Evolutionary conservation across 2,329 filamentous ascomycete species (phyloP).

Genomic region (Pseudocercospora musae): DNA sequence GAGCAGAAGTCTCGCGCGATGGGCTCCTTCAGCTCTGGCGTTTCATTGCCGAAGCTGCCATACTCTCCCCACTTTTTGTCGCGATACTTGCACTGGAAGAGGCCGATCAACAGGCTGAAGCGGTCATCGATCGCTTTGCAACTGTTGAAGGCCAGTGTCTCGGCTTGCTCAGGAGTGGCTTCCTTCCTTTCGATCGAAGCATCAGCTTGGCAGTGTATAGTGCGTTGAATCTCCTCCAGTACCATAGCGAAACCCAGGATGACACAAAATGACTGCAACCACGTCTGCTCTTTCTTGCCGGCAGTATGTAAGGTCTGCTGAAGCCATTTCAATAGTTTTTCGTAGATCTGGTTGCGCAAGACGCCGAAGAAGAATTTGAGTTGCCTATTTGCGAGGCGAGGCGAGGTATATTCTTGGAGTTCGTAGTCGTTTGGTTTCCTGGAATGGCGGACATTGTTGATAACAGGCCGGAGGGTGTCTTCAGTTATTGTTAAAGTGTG

Average conservation of each 20-base stretch:
- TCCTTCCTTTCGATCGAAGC: slow-evolving; percentile 36
- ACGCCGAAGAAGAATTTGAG: slow-evolving; percentile 50
- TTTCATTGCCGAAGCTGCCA: slow-evolving; percentile 39
- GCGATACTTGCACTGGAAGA: slow-evolving; percentile 50
- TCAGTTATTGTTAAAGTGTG: slow-evolving; percentile 46
- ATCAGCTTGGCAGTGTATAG: slow-evolving; percentile 43
- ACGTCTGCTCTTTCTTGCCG: slow-evolving; percentile 42
- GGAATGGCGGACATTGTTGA: slow-evolving; percentile 41
- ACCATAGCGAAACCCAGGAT: slow-evolving; percentile 49
- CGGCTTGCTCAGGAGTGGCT: slow-evolving; percentile 8
- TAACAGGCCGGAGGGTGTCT: slow-evolving; percentile 36
- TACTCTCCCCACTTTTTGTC: slow-evolving; percentile 38
- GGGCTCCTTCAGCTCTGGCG: slow-evolving; percentile 37
- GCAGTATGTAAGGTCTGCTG: slow-evolving; percentile 46
- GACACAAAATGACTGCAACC: slow-evolving; percentile 46
- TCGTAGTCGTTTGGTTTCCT: slow-evolving; percentile 26
- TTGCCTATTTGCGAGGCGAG: slow-evolving; percentile 49
- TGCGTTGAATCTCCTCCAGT: slow-evolving; percentile 48
- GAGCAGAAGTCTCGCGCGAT: slow-evolving; percentile 38
- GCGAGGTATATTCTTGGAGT: slow-evolving; percentile 30
- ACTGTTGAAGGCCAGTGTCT: slow-evolving; percentile 35
- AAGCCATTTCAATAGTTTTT: slow-evolving; percentile 45
- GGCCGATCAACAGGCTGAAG: slow-evolving; percentile 43
- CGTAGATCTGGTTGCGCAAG: slow-evolving; percentile 43
- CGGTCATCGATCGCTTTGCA: slow-evolving; percentile 45